These are phyloP conservation scores for Albatrellus ellisii DNA, from an alignment of 768 basidiomycete species.

Conservation along the genomic window DNA sequence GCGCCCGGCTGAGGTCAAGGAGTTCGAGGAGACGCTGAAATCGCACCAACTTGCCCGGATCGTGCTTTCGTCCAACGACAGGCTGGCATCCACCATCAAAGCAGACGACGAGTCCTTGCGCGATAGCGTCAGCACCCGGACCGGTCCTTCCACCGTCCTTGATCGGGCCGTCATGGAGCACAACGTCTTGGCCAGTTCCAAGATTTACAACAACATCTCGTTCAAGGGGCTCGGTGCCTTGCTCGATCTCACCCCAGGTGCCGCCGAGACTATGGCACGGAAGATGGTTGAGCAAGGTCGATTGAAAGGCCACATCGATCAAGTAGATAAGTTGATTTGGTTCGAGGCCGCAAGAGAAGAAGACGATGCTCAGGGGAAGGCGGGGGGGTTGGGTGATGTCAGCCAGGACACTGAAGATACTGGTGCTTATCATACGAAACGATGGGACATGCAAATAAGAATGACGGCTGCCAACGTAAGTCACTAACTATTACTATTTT, in stretches of 20 bases:
- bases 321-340: conserved; percentile 88
- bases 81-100: conserved; percentile 53
- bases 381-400: conserved; percentile 81
- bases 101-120: conserved; percentile 37
- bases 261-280: conserved; percentile 94
- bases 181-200: conserved; percentile 91
- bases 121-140: conserved; percentile 56
- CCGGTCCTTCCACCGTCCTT: conserved; percentile 88
- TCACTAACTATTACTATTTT: conserved; percentile 4
- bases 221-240: conserved; percentile 88
- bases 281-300: conserved; percentile 99
- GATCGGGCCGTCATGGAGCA: conserved; percentile 99
- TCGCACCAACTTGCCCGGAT: conserved; percentile 93
- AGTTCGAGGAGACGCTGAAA: conserved; percentile 78
- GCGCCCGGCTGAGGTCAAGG: conserved; percentile 76
- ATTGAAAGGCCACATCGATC: conserved; percentile 86
- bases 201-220: conserved; percentile 96
- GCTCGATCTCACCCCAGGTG: conserved; percentile 79
- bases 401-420: conserved; percentile 82
- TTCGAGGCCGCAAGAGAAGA: conserved; percentile 84
- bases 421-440: conserved; percentile 80
- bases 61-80: conserved; percentile 71
- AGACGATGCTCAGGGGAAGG: conserved; percentile 88
- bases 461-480: conserved; percentile 77
- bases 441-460: conserved; percentile 93